phyloP scores from a whole-genome alignment of 2,329 filamentous ascomycete species.

The Alternaria conjuncta region DNA sequence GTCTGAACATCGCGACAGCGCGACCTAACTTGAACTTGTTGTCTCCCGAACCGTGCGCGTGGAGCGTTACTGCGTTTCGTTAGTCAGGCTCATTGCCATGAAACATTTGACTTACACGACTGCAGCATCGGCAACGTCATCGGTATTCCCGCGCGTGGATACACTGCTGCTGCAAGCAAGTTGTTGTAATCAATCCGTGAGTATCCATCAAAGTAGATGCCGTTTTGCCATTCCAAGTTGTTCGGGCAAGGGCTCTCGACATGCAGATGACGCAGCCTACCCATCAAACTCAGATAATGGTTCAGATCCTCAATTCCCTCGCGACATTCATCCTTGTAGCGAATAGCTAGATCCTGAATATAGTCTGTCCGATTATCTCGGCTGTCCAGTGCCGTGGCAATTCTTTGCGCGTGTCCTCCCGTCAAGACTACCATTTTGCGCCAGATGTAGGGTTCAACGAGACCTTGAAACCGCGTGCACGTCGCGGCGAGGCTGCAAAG shows the following conservation, averaged over 20 bases:
- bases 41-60: conserved; percentile 38
- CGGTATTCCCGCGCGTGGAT: conserved; percentile 20
- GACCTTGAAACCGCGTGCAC: conserved; percentile 36
- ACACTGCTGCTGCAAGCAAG: conserved; percentile 34
- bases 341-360: conserved; percentile 39
- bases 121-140: conserved; percentile 36
- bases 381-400: conserved; percentile 31
- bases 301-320: conserved; percentile 42
- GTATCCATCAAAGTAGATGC: conserved; percentile 32
- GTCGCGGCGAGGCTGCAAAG: conserved; percentile 41
- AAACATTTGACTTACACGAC: conserved; percentile 30
- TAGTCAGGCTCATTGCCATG: conserved; percentile 4
- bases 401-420: conserved; percentile 31
- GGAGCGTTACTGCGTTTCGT: conserved; percentile 36
- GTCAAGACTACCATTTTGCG: conserved; percentile 34
- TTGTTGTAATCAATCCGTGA: conserved; percentile 42
- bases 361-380: conserved; percentile 30
- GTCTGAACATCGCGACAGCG: conserved; percentile 38
- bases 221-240: conserved; percentile 37
- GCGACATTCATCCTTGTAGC: conserved; percentile 29
- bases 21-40: conserved; percentile 36
- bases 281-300: conserved; percentile 33
- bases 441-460: conserved; percentile 46
- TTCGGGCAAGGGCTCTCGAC: conserved; percentile 47
- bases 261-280: conserved; percentile 37